Base-by-base conservation (phyloP, 1,284 basidiomycete species). In the Papiliotrema terrestris region DNA sequence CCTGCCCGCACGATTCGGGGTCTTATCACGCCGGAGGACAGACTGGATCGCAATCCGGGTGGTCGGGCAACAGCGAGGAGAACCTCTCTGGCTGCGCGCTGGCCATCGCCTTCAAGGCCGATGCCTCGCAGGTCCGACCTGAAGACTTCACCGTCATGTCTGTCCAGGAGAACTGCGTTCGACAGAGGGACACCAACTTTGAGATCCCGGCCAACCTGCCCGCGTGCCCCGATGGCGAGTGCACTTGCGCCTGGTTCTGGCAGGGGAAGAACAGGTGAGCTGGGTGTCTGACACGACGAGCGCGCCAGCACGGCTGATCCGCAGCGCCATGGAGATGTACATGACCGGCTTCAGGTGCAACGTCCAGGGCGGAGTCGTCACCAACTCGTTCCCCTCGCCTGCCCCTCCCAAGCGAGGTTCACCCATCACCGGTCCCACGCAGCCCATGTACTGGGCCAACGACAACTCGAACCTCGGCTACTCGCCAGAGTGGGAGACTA, bases 231-330 rank as follows among this genome's bases (percentile, higher is more conserved):
- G 69, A 80, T 2, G 82, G 80, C 17, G 82, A 81, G 39, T 89
- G 87, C 67, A 81, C 78, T 20, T 88, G 87, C 69, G 80, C 83
- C 4, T 89, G 83, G 79, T 84, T 84, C 69, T 89, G 87, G 87
- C 82, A 49, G 43, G 59, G 59, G 4, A 51, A 55, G 41, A 60
- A 60, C 46, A 52, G 48, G 19, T 32, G 29, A 32, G 29, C 11
- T 11, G 29, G 29, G 29, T 11, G 29, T 32, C 29, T 11, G 29
- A 32, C 29, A 32, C 29, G n/a, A n/a, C n/a, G n/a, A n/a, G n/a
- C 29, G 29, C 29, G 11, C 29, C 29, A 58, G 54, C 49, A 45
- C 39, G 8, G 29, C 29, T 32, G 6, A 32, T 11, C 29, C 29
- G 29, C 29, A 32, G 29, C 29, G 59, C 55, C 11, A 42, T 43